Conservation (phyloP, 352 stramenopile genomes). For the Phytopythium boreale region DNA sequence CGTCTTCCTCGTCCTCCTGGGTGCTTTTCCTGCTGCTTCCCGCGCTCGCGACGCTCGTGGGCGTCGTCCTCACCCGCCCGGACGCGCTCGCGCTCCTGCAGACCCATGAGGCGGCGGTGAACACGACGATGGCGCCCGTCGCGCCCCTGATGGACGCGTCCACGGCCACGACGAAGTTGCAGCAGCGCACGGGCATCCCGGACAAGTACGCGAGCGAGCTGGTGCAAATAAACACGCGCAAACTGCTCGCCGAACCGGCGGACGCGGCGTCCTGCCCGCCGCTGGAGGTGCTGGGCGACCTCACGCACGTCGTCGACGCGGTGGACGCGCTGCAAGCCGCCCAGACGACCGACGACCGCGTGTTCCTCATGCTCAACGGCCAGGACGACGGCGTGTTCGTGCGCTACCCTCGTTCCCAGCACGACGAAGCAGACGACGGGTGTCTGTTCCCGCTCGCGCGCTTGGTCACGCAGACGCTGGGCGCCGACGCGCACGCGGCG, state of each 20-base stretch:
- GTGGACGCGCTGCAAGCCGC: slow-evolving; percentile 10
- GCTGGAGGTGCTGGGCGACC: slow-evolving; percentile 25
- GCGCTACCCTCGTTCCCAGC: slow-evolving; percentile 8
- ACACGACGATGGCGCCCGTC: neutral
- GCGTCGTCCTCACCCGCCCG: slow-evolving; percentile 12
- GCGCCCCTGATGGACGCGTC: slow-evolving; percentile 7
- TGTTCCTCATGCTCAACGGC: slow-evolving; percentile 75
- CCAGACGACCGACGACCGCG: slow-evolving; percentile 17
- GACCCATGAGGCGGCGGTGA: neutral
- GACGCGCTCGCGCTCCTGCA: neutral
- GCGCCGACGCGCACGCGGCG: slow-evolving; percentile 40
- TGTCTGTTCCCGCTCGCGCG: slow-evolving; percentile 51
- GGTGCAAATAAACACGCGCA: slow-evolving; percentile 41
- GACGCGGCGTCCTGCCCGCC: slow-evolving; percentile 16
- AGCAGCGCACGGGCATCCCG: slow-evolving; percentile 12
- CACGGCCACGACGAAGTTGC: slow-evolving; percentile 1
- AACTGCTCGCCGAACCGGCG: slow-evolving; percentile 21
- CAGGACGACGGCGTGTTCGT: slow-evolving; percentile 53
- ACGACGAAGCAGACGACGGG: slow-evolving; percentile 16
- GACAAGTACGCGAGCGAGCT: slow-evolving; percentile 63
- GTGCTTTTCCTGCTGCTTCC: slow-evolving; percentile 34
- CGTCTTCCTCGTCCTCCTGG: slow-evolving; percentile 11
- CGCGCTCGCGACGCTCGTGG: slow-evolving; percentile 29
- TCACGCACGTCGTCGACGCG: slow-evolving; percentile 34
- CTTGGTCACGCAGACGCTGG: slow-evolving; percentile 31